Evolutionary conservation across 2,329 filamentous ascomycete genomes (phyloP), one percentile per base, ranked within the genome.

Genomic region (Ambrosiella cleistominuta): DNA sequence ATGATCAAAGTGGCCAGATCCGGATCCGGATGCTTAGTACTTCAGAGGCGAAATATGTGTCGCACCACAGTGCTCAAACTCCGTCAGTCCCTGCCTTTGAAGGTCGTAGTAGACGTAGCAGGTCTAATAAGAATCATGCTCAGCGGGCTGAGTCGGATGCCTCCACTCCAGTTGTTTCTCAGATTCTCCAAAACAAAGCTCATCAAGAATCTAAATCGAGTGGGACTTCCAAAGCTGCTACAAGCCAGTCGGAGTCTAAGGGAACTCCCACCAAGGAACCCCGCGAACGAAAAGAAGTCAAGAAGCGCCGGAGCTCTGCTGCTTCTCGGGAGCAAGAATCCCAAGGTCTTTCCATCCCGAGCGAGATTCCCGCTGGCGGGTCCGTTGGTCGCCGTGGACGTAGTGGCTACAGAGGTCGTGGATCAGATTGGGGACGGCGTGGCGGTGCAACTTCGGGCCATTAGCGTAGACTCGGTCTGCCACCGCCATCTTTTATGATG

Each of bases 1-100:
- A 63, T 9, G 63, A 66, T 1, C 67, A 70, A 9, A 3, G 66
- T 67, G 40, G 68, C 66, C 7, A 60, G 45, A 56, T 60, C 44
- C 67, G 68, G 7, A 66, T 75, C 61, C 70, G 66, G 45, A 67
- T 77, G 38, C 62, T 65, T 1, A 71, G 70, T 44, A 73, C 73
- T 69, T 35, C 36, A 7, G 69, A 70, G 50, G 62, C 67, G 12
- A 74, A 65, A 62, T 66, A 65, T 3, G 65, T 76, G 42, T 66
- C 69, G 3, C 62, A 74, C 12, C 68, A 72, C 2, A 69, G 67
- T 57, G 65, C 67, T 9, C 62, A 64, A 38, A 64, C 64, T 11
- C 49, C 56, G 7, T 67, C 70, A 54, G 67, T 66, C 12, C 64
- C 52, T 6, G 13, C 19, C 7, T 39, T 42, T 27, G 52, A 54